A percentile compares a stretch with the other conserved stretches of the same genome.
These are phyloP conservation scores for Xerocomus minutiporus DNA, from an alignment of 1,284 basidiomycete genomes.

Conservation along the genomic window DNA sequence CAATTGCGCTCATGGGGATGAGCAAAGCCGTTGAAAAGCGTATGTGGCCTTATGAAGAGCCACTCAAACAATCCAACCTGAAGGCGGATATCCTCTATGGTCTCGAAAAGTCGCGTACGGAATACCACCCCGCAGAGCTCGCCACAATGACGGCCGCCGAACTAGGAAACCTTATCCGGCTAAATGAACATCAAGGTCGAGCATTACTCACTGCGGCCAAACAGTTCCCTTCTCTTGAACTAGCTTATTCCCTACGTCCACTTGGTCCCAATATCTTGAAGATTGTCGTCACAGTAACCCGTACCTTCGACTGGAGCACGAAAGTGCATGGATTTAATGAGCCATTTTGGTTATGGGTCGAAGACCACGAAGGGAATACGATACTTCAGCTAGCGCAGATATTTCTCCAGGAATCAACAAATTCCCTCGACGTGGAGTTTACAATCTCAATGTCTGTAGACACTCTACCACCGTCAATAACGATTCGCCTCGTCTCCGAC, in stretches of 20 bases:
- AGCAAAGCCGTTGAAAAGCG: slow-evolving; percentile 92
- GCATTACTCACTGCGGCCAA: slow-evolving; percentile 79
- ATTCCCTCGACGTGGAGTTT: slow-evolving; percentile 68
- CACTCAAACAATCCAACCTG: slow-evolving; percentile 76
- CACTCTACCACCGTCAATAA: slow-evolving; percentile 55
- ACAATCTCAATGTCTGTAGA: slow-evolving; percentile 68
- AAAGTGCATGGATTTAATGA: slow-evolving; percentile 76
- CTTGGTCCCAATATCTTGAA: slow-evolving; percentile 82
- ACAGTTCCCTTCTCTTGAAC: slow-evolving; percentile 78
- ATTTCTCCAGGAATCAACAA: slow-evolving; percentile 64
- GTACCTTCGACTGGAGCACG: slow-evolving; percentile 81
- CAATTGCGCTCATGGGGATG: slow-evolving; percentile 81
- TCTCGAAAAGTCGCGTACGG: slow-evolving; percentile 80
- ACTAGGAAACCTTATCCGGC: slow-evolving; percentile 80
- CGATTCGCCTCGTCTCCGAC: slow-evolving; percentile 82
- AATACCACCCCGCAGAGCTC: slow-evolving; percentile 76
- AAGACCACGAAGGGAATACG: slow-evolving; percentile 73
- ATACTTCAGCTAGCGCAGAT: slow-evolving; percentile 85
- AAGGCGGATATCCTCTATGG: slow-evolving; percentile 80
- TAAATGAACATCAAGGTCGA: slow-evolving; percentile 83
- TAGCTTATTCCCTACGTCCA: slow-evolving; percentile 73
- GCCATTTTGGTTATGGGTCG: slow-evolving; percentile 96
- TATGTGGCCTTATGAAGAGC: slow-evolving; percentile 96
- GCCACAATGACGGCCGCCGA: slow-evolving; percentile 69
- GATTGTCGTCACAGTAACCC: slow-evolving; percentile 62